phyloP scores from a whole-genome alignment of 768 basidiomycete genomes.

The Mrakia blollopis region DNA sequence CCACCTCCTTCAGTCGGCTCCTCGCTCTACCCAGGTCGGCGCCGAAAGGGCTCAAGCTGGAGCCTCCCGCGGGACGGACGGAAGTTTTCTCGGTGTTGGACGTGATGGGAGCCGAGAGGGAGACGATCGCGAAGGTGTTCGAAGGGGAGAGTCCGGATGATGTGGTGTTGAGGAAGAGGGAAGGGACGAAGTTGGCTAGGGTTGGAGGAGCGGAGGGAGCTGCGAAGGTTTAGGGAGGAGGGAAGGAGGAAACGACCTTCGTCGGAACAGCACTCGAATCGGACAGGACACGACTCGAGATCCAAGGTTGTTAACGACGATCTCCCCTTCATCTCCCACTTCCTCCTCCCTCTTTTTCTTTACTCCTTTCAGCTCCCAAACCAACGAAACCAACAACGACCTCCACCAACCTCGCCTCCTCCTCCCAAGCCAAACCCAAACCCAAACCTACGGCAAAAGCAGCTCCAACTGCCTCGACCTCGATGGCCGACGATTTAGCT shows the following conservation, averaged over 20 bases:
- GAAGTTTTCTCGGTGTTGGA: slow-evolving; percentile 19
- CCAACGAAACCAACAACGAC: not conserved
- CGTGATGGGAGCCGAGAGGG: not conserved
- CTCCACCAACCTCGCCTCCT: not conserved
- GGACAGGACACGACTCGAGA: not conserved
- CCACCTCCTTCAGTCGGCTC: slow-evolving; percentile 40
- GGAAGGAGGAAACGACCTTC: too few relatives aligned
- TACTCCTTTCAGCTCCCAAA: not conserved
- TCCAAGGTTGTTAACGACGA: not conserved
- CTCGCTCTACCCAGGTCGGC: slow-evolving; percentile 20
- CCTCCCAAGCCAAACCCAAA: slow-evolving; percentile 34
- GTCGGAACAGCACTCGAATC: not conserved
- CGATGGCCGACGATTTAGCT: slow-evolving; percentile 65
- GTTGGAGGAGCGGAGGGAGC: not conserved
- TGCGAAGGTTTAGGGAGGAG: not conserved
- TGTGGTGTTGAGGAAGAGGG: slow-evolving; percentile 70
- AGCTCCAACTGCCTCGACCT: slow-evolving; percentile 48
- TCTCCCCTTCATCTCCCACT: too few relatives aligned
- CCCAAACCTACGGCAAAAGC: slow-evolving; percentile 36
- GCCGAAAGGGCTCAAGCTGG: not conserved
- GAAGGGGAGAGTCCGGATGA: slow-evolving; percentile 90
- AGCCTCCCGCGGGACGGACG: not conserved
- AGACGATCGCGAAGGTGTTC: slow-evolving; percentile 52
- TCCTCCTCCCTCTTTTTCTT: not conserved
- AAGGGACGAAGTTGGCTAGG: slow-evolving; percentile 53